These are phyloP conservation scores for Naganishia randhawae DNA, from an alignment of 768 basidiomycete genomes.

Conservation along the genomic window DNA sequence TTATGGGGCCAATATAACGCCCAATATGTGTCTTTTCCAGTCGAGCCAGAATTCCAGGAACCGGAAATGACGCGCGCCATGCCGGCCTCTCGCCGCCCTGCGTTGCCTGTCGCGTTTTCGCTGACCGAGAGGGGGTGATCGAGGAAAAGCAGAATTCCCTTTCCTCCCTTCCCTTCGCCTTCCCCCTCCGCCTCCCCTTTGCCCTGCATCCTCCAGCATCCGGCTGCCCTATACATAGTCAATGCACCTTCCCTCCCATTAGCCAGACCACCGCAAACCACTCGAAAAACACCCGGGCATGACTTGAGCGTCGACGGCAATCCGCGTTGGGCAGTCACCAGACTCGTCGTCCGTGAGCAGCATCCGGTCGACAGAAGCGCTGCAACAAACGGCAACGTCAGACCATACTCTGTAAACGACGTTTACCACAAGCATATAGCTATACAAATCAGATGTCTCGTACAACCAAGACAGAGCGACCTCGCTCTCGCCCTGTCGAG, in stretches of 20 bases:
- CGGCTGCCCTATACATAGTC: not conserved
- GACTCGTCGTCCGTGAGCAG: not conserved
- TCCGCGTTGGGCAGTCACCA: not conserved
- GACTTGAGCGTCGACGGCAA: not conserved
- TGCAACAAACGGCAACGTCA: not conserved
- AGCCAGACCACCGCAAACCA: not conserved
- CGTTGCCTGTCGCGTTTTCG: too few relatives aligned
- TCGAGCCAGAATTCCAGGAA: too few relatives aligned
- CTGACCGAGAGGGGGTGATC: too few relatives aligned
- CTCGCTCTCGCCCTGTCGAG: slow-evolving; percentile 3
- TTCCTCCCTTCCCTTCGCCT: too few relatives aligned
- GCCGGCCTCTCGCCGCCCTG: too few relatives aligned
- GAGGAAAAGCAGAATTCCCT: too few relatives aligned
- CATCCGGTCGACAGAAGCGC: not conserved
- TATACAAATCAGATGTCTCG: not conserved
- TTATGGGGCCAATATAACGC: too few relatives aligned
- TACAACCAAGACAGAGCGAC: not conserved
- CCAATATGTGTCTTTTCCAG: too few relatives aligned
- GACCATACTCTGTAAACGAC: not conserved
- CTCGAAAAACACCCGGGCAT: not conserved
- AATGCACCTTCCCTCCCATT: not conserved
- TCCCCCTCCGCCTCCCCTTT: not conserved
- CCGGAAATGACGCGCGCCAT: not conserved
- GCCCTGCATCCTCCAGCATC: not conserved
- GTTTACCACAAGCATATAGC: too few relatives aligned